These are phyloP conservation scores for Benincasa hispida DNA, from an alignment of 306 rosid species.

Conservation along the genomic window DNA sequence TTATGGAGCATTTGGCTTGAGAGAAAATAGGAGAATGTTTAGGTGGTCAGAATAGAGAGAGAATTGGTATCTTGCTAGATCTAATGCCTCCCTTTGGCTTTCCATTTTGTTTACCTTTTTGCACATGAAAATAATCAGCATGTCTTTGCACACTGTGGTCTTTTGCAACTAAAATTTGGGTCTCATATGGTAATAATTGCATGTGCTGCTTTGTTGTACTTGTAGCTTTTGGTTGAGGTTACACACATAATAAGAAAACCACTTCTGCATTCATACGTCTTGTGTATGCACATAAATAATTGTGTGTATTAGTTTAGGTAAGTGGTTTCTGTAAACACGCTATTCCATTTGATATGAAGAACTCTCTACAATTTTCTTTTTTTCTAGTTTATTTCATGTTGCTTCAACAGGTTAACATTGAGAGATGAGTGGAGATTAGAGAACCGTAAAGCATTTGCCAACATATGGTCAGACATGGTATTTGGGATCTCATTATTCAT, in stretches of 20 bases:
- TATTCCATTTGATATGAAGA: not conserved
- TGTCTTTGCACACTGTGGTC: not conserved
- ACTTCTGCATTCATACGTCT: not conserved
- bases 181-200: not conserved
- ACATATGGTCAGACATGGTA: slow-evolving; percentile 85
- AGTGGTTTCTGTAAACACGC: not conserved
- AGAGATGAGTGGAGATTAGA: slow-evolving; percentile 88
- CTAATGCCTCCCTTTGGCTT: not conserved
- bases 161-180: not conserved
- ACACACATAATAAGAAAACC: not conserved
- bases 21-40: not conserved
- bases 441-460: slow-evolving; percentile 89
- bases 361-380: not conserved
- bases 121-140: not conserved
- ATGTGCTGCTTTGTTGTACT: not conserved
- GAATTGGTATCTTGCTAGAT: not conserved
- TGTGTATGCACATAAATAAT: not conserved
- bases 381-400: slow-evolving; percentile 16
- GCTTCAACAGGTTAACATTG: slow-evolving; percentile 61
- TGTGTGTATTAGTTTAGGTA: not conserved
- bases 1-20: not conserved
- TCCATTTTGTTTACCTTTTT: not conserved
- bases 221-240: not conserved
- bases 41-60: not conserved
- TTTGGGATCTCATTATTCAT: slow-evolving; percentile 80